Conservation (phyloP, 2,329 filamentous ascomycete species). For the Clonostachys chloroleuca region DNA sequence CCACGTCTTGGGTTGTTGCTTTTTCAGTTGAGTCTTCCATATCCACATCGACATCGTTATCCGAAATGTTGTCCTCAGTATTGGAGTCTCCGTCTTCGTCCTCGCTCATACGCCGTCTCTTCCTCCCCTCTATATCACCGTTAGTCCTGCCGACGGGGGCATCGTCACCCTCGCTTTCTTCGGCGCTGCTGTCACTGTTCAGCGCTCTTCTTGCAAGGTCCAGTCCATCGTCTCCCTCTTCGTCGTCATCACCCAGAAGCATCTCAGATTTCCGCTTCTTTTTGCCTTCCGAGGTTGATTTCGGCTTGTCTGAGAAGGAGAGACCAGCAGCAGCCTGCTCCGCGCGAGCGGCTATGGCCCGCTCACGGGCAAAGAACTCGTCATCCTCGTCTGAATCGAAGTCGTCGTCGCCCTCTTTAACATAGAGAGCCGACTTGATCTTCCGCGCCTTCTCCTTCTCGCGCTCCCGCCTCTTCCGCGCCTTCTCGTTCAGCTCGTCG, state of each 20-base stretch:
- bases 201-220: constrained; percentile 11
- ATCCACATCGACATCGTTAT: constrained; percentile 14
- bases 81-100: constrained; percentile 17
- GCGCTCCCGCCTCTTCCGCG: constrained; percentile 56
- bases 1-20: constrained; percentile 12
- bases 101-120: constrained; percentile 26
- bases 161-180: constrained; percentile 17
- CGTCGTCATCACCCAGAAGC: constrained; percentile 16
- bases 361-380: constrained; percentile 75
- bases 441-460: constrained; percentile 73
- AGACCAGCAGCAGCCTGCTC: constrained; percentile 21
- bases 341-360: constrained; percentile 49
- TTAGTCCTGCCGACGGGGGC: constrained; percentile 21
- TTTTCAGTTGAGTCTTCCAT: constrained; percentile 13
- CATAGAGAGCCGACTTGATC: constrained; percentile 80
- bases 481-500: constrained; percentile 60
- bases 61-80: constrained; percentile 5
- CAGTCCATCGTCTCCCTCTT: constrained; percentile 15
- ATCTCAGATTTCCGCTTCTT: constrained; percentile 21
- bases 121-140: constrained; percentile 22
- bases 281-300: constrained; percentile 12
- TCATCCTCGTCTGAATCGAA: constrained; percentile 67
- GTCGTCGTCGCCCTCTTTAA: constrained; percentile 84
- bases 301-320: not conserved
- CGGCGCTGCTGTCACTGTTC: constrained; percentile 13